Evolutionary conservation across 2,329 filamentous ascomycete genomes (phyloP).

Genomic region (Pyricularia sp.): DNA sequence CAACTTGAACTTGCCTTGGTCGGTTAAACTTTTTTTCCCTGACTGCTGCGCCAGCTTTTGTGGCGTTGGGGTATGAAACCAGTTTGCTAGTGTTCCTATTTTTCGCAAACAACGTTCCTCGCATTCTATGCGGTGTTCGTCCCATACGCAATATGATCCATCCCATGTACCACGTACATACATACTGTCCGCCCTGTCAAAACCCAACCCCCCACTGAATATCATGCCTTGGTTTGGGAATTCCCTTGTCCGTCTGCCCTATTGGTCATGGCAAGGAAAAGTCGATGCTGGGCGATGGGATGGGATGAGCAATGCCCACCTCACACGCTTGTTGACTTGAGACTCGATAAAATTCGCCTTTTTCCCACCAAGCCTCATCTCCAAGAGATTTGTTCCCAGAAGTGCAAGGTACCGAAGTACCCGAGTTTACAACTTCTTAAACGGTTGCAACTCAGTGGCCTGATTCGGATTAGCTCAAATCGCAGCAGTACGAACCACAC

Average conservation of each 20-base stretch:
- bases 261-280: neutral
- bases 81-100: too few relatives aligned
- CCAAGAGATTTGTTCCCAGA: neutral
- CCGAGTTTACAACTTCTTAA: too few relatives aligned
- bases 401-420: neutral
- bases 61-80: neutral
- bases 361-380: neutral
- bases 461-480: neutral
- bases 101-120: too few relatives aligned
- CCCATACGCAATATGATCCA: neutral
- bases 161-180: neutral
- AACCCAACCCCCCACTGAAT: neutral
- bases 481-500: neutral
- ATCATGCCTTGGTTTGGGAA: neutral
- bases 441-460: too few relatives aligned
- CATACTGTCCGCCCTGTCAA: too few relatives aligned
- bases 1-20: too few relatives aligned
- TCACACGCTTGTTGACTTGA: neutral
- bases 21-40: too few relatives aligned
- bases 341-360: neutral
- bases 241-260: neutral
- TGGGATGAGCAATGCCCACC: neutral
- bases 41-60: neutral
- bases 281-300: neutral
- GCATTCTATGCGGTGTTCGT: neutral